Conservation (phyloP, 495 filamentous ascomycete genomes). For the Chlorociboria aeruginascens region DNA sequence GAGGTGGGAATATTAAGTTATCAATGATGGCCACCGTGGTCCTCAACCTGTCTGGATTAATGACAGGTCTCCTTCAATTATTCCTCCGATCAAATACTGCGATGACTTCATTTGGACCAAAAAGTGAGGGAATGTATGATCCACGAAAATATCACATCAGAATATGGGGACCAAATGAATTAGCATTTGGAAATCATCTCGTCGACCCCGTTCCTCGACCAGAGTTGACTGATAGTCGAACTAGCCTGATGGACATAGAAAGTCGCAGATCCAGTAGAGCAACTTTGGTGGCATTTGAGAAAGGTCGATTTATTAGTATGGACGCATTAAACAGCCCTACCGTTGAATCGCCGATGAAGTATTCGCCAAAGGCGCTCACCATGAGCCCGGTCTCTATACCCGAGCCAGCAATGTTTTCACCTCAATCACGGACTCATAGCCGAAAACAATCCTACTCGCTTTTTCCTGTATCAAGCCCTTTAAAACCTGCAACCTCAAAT, state of each 20-base stretch:
- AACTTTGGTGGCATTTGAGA: conserved; percentile 11
- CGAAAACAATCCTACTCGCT: conserved; percentile 15
- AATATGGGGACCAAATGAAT: conserved; percentile 23
- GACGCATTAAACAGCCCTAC: conserved; percentile 8
- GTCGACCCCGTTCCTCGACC: conserved; percentile 8
- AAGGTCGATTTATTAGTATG: conserved; percentile 13
- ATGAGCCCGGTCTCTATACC: neutral
- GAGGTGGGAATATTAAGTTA: conserved; percentile 12
- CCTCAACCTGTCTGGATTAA: conserved; percentile 25
- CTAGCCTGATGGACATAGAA: neutral
- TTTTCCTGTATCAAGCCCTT: conserved; percentile 10
- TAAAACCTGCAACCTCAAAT: neutral
- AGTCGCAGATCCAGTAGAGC: conserved; percentile 7
- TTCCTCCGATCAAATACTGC: conserved; percentile 25
- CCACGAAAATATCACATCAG: conserved; percentile 17
- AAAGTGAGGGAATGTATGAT: conserved; percentile 6
- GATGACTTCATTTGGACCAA: conserved; percentile 20
- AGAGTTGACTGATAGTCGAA: neutral
- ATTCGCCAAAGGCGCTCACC: neutral
- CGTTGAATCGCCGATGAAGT: neutral
- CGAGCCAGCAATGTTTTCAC: neutral
- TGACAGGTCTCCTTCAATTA: conserved; percentile 23
- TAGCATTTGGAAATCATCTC: conserved; percentile 17
- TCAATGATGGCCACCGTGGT: conserved; percentile 27
- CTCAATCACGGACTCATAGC: neutral